Evolutionary conservation across 2,329 filamentous ascomycete species (phyloP).

Genomic region (Sporothrix curviconia): DNA sequence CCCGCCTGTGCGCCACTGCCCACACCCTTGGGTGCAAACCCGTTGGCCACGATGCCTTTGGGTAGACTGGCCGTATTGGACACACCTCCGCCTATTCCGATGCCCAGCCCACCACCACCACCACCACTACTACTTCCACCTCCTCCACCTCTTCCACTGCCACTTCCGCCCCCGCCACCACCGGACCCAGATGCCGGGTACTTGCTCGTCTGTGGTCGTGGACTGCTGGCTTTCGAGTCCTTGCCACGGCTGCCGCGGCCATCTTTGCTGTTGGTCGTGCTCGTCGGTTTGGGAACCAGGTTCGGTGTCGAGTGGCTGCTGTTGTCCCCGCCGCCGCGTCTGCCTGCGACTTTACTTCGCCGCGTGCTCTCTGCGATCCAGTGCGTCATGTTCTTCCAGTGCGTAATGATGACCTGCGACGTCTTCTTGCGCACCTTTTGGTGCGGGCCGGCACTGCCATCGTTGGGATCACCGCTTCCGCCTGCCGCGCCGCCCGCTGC

Average conservation of each 20-base stretch:
- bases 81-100: conserved; percentile 18
- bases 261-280: conserved; percentile 25
- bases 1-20: conserved; percentile 2
- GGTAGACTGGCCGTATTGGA: conserved; percentile 40
- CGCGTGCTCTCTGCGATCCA: conserved; percentile 56
- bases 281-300: conserved; percentile 44
- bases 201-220: conserved; percentile 55
- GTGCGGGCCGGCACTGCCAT: conserved; percentile 13
- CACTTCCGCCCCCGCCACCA: conserved; percentile 10
- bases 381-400: conserved; percentile 59
- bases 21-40: conserved; percentile 32
- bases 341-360: conserved; percentile 42
- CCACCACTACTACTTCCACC: conserved; percentile 21
- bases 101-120: neutral
- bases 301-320: conserved; percentile 56
- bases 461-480: neutral
- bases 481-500: too few relatives aligned
- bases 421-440: conserved; percentile 48
- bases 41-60: conserved; percentile 46
- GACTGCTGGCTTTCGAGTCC: conserved; percentile 45
- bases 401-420: conserved; percentile 52
- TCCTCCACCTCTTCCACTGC: too few relatives aligned
- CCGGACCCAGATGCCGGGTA: conserved; percentile 38
- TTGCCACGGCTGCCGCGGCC: conserved; percentile 20
- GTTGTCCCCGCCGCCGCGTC: conserved; percentile 44